These are phyloP conservation scores for Cylindrodendrum hubeiense DNA, from an alignment of 2,329 filamentous ascomycete genomes.

Conservation along the genomic window DNA sequence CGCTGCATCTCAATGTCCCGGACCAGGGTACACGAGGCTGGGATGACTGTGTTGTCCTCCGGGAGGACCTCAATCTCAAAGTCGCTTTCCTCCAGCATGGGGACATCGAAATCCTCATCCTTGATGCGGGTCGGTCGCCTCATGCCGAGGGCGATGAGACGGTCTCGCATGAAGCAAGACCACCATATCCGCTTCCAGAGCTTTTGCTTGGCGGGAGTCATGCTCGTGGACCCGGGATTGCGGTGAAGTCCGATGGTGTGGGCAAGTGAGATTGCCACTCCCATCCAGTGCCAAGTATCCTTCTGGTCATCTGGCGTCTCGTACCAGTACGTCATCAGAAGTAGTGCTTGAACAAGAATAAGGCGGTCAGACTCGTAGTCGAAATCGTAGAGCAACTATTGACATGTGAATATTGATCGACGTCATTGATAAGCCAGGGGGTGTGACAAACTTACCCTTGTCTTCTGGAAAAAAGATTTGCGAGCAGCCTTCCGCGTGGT, in stretches of 20 bases:
- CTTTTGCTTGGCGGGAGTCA: conserved; percentile 79
- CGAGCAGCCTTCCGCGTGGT: conserved; percentile 82
- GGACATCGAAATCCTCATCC: conserved; percentile 92
- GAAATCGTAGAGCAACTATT: conserved; percentile 88
- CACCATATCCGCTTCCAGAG: conserved; percentile 98
- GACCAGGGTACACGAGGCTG: conserved; percentile 77
- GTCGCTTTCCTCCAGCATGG: conserved; percentile 86
- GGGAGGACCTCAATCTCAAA: conserved; percentile 82
- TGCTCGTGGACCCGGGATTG: conserved; percentile 81
- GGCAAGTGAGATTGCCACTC: conserved; percentile 90
- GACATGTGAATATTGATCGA: conserved; percentile 26
- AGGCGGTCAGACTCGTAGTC: conserved; percentile 94
- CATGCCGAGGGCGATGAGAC: conserved; percentile 93
- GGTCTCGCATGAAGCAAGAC: conserved; percentile 96
- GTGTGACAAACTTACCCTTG: conserved; percentile 71
- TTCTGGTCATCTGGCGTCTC: conserved; percentile 97
- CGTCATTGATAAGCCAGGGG: conserved; percentile 15
- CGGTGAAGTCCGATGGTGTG: conserved; percentile 95
- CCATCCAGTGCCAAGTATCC: conserved; percentile 99
- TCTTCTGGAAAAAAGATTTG: conserved; percentile 89
- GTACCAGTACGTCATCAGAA: conserved; percentile 98
- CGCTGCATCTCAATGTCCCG: conserved; percentile 80
- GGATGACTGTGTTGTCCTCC: conserved; percentile 75
- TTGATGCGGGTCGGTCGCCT: conserved; percentile 92
- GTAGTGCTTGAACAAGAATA: conserved; percentile 85